Evolutionary conservation across 2,329 filamentous ascomycete species (phyloP).

Genomic region (Nemania sp.): DNA sequence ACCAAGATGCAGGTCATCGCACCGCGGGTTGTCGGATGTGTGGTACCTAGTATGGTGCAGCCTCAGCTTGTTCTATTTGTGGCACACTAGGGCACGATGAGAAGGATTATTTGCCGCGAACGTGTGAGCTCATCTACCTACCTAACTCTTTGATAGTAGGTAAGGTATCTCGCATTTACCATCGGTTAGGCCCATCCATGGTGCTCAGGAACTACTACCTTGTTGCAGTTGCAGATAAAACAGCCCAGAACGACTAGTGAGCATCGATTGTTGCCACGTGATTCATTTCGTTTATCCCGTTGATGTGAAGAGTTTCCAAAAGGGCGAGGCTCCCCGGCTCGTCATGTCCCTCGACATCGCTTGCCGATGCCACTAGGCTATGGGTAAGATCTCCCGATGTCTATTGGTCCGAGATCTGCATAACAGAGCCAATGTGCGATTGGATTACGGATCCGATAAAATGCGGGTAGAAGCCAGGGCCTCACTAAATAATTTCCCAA

Average conservation of each 20-base stretch:
- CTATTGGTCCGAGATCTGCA: constrained; percentile 35
- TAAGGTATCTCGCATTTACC: too few species aligned
- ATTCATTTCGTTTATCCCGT: constrained; percentile 19
- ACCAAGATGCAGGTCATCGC: constrained; percentile 13
- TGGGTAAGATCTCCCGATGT: constrained; percentile 29
- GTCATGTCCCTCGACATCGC: background rate
- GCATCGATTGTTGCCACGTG: constrained; percentile 16
- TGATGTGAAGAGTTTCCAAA: constrained; percentile 12
- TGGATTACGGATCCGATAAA: constrained; percentile 36
- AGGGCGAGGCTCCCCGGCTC: constrained; percentile 1
- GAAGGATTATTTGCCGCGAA: constrained; percentile 19
- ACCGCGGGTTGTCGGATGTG: constrained; percentile 25
- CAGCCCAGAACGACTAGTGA: constrained; percentile 11
- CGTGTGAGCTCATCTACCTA: constrained; percentile 15
- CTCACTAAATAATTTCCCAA: constrained; percentile 52
- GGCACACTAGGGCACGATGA: constrained; percentile 21
- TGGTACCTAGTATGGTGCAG: constrained; percentile 20
- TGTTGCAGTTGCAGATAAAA: constrained; percentile 11
- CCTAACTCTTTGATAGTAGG: constrained; percentile 10
- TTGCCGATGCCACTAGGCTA: background rate
- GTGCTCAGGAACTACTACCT: background rate
- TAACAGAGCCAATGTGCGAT: constrained; percentile 42
- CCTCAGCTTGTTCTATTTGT: constrained; percentile 32
- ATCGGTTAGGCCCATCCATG: background rate
- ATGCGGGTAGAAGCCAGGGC: constrained; percentile 42